Evolutionary conservation across 805 yeast species (phyloP).

Genomic region (Wickerhamomyces bovis): DNA sequence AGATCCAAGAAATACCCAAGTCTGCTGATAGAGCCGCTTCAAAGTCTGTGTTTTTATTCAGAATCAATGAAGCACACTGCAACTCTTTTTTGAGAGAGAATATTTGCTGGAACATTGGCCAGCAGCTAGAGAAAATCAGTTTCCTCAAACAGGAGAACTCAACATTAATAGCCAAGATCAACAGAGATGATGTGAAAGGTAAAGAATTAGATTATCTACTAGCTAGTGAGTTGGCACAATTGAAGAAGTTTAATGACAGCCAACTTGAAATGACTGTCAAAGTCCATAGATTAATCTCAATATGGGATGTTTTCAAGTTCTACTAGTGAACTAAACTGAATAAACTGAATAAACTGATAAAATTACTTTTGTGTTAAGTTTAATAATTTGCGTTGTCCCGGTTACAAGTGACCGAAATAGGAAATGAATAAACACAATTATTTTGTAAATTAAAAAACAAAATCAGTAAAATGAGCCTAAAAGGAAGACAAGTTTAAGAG

Average conservation of each 20-base stretch:
- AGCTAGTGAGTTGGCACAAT: constrained; percentile 68
- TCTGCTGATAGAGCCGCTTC: constrained; percentile 89
- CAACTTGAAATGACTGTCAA: constrained; percentile 52
- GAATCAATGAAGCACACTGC: constrained; percentile 53
- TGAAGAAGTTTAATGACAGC: constrained; percentile 51
- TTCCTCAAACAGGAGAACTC: constrained; percentile 52
- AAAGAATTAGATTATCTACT: constrained; percentile 69
- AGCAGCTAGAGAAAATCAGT: constrained; percentile 47
- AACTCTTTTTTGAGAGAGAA: constrained; percentile 42
- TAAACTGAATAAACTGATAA: too few species aligned
- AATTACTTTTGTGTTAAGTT: neutral
- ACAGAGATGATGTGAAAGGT: constrained; percentile 86
- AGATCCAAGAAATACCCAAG: constrained; percentile 90
- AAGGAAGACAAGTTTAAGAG: neutral
- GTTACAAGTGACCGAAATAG: neutral
- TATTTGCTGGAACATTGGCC: constrained; percentile 39
- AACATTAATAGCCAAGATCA: constrained; percentile 69
- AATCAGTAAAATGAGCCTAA: neutral
- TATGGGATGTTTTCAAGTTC: constrained; percentile 51
- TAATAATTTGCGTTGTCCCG: neutral
- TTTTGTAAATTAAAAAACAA: too few species aligned
- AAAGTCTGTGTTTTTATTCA: constrained; percentile 77
- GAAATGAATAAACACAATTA: neutral
- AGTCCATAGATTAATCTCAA: constrained; percentile 46
- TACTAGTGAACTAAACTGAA: constrained; percentile 1